Evolutionary conservation across 306 rosid species (phyloP), one percentile per base, ranked within the genome.

Genomic region (Cucumis cinereus): DNA sequence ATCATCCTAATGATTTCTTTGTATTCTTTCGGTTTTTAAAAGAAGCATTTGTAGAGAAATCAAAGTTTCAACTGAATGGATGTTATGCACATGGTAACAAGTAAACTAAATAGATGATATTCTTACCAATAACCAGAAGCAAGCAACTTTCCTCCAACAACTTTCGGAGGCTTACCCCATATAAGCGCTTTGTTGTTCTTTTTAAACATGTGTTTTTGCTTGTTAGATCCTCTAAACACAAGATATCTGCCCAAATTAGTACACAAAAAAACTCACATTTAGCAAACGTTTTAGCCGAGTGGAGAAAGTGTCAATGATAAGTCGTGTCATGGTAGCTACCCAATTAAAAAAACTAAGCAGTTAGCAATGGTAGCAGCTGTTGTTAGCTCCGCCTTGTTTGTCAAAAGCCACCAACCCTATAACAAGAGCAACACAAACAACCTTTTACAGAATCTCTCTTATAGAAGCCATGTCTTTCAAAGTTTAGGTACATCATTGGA

Each of bases 41-140:
- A 68, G 56, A 66, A 66, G 20, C 45, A 41, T 14, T 22, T 3
- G n/a, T 14, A 12, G 10, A 67, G 28, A 41, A 67, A 26, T 41
- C 19, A 12, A 17, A 67, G 53, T 20, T 67, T 22, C 20, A 22
- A 43, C 43, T 24, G 33, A 69, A 20, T 40, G 35, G 72, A 66
- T 12, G 55, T 43, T 14, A 45, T 23, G 38, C 19, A 20, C 19
- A 70, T 19, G 76, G 54, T 17, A 28, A 50, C 20, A 45, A 41
- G 58, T 24, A 76, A 24, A 70, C 45, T 10, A 56, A 35, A 63
- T 49, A 54, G 55, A 78, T 35, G 68, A 73, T 81, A 82, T 78
- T 80, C 93, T 80, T 87, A 95, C 99, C 99, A 95, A 79, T 87
- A 95, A 83, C 99, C 98, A 72, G 98, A 95, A 81, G 91, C 98